These are phyloP conservation scores for Hermanozyma aechmeae DNA, from an alignment of 805 yeast genomes.

Conservation along the genomic window DNA sequence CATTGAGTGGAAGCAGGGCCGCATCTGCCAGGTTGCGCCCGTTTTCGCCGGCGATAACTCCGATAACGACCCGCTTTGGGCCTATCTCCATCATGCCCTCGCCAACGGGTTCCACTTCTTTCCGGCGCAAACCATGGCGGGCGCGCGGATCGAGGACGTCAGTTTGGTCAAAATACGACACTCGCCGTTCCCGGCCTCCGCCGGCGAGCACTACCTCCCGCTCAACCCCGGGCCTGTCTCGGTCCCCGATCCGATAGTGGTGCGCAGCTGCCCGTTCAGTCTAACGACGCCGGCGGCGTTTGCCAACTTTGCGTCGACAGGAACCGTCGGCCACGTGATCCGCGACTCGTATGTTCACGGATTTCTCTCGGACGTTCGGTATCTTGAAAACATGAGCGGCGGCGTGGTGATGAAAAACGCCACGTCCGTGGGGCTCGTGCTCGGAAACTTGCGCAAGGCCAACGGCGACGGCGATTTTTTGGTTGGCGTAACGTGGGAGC, in stretches of 20 bases:
- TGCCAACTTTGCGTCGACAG: constrained; percentile 7
- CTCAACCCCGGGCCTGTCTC: background rate
- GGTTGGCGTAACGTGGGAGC: constrained; percentile 20
- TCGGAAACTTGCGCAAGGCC: constrained; percentile 26
- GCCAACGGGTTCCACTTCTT: constrained; percentile 5
- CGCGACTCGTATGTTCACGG: constrained; percentile 6
- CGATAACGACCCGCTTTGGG: constrained; percentile 2
- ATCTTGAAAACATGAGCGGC: constrained; percentile 39
- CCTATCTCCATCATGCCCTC: constrained; percentile 1
- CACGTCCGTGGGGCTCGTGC: constrained; percentile 26
- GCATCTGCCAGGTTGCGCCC: background rate
- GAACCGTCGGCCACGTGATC: constrained; percentile 1
- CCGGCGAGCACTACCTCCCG: background rate
- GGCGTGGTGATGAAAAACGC: constrained; percentile 15
- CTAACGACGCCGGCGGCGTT: constrained; percentile 5
- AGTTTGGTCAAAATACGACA: constrained; percentile 1
- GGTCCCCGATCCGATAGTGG: background rate
- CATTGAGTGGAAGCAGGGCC: constrained; percentile 4
- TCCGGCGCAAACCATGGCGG: constrained; percentile 4
- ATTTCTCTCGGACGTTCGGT: constrained; percentile 30
- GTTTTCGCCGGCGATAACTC: constrained; percentile 1
- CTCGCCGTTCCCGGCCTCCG: background rate
- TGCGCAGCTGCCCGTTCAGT: constrained; percentile 7
- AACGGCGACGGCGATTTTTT: constrained; percentile 40
- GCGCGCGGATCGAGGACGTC: background rate